Evolutionary conservation across 192 early-diverging fungal genomes (phyloP), one percentile per base, ranked within the genome.

Genomic region (Jimgerdemannia lactiflua): DNA sequence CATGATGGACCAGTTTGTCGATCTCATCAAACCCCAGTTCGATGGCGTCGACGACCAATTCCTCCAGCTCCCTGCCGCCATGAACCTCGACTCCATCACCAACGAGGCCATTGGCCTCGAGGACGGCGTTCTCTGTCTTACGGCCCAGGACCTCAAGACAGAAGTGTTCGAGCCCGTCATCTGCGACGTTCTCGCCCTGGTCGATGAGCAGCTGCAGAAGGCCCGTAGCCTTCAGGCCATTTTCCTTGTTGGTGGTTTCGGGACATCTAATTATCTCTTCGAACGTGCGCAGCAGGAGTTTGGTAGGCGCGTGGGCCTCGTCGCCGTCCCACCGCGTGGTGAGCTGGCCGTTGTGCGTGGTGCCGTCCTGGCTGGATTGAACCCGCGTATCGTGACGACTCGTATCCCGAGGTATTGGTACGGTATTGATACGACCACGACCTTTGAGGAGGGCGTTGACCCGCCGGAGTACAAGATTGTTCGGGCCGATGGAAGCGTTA

Each of bases 161-260:
- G 82, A 85, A 49, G 82, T 89, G 4, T 89, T 89, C 84, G 86
- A 86, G 39, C 85, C 87, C 4, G 86, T 89, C 9, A 79, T 89
- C n/a, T 77, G 77, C 17, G 81, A 87, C 71, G 84, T 89, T 4
- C 43, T 89, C 11, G 77, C 76, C 39, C 68, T 88, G 67, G 85
- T 86, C 65, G 80, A 79, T 59, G 80, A 85, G 43, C 87, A 88
- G 63, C 72, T 88, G n/a, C 73, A 78, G 70, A 80, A 85, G 64
- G 75, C 78, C 41, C 74, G 76, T 8, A 76, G 75, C 17, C 54
- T 89, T 75, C 72, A 79, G 65, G 85, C 87, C 17, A 83, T 88
- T 42, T 85, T 88, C 70, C 49, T 88, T 66, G 85, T 86, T 18
- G 87, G 87, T 74, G 87, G 87, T 2, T 89, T 89, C 76, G 84